Percentiles rank a stretch among this genome's conserved stretches.
Evolutionary conservation across 768 basidiomycete species (phyloP).

Genomic region (Rhodotorula taiwanensis): DNA sequence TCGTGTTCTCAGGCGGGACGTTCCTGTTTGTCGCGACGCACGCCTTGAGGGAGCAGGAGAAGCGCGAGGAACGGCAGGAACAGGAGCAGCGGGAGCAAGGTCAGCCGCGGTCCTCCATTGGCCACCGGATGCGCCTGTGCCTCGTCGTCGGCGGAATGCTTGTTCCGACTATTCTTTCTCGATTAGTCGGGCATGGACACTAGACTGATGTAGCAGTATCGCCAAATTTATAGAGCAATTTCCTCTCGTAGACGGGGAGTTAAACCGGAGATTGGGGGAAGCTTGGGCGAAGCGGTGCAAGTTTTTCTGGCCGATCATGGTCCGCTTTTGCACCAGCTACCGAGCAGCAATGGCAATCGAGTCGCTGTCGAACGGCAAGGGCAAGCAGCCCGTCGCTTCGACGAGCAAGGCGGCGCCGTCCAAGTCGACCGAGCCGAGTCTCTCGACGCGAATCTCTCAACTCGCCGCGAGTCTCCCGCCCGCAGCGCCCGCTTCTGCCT

Average conservation of each 20-base stretch:
- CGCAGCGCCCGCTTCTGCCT: constrained; percentile 23
- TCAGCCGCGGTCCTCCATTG: too few relatives aligned
- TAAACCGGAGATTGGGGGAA: not conserved
- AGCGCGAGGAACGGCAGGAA: not conserved
- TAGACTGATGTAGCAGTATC: constrained; percentile 35
- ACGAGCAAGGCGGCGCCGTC: not conserved
- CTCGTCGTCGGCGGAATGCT: not conserved
- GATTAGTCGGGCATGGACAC: not conserved
- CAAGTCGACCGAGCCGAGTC: not conserved
- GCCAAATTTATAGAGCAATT: too few relatives aligned
- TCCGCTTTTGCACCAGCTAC: too few relatives aligned
- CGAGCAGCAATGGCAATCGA: not conserved
- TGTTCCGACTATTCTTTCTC: not conserved
- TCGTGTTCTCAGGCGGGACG: constrained; percentile 84
- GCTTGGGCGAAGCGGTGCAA: not conserved
- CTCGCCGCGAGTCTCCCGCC: constrained; percentile 33
- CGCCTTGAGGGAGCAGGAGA: constrained; percentile 39
- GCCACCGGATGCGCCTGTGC: not conserved
- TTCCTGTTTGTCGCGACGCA: constrained; percentile 88
- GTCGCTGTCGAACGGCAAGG: constrained; percentile 2
- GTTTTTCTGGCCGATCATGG: not conserved
- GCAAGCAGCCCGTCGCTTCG: not conserved
- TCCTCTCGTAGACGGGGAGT: not conserved
- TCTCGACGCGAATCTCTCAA: constrained; percentile 15
- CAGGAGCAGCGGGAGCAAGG: constrained; percentile 38